phyloP scores from a whole-genome alignment of 1,284 basidiomycete species.

The Marasmius oreades region DNA sequence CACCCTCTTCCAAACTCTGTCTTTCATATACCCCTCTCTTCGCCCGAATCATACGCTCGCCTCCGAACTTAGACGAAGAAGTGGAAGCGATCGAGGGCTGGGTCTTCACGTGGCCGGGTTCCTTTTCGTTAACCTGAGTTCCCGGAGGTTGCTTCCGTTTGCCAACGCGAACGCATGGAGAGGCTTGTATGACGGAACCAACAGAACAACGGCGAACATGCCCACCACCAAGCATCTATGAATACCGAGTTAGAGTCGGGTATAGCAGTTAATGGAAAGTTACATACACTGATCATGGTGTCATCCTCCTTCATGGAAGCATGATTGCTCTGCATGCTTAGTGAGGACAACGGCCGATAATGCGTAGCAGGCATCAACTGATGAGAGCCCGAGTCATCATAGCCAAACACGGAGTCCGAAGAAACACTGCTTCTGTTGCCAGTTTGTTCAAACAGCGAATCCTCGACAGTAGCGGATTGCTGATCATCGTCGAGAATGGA shows the following conservation, averaged over 20 bases:
- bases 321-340: slow-evolving; percentile 50
- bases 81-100: slow-evolving; percentile 62
- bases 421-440: slow-evolving; percentile 45
- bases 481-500: slow-evolving; percentile 57
- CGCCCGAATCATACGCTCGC: slow-evolving; percentile 63
- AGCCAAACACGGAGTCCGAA: slow-evolving; percentile 67
- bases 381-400: slow-evolving; percentile 33
- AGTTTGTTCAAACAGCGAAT: slow-evolving; percentile 68
- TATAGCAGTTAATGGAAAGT: background rate
- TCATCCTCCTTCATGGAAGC: slow-evolving; percentile 65
- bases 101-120: slow-evolving; percentile 29
- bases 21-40: slow-evolving; percentile 57
- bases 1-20: slow-evolving; percentile 65
- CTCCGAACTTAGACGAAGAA: slow-evolving; percentile 58
- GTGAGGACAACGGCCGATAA: slow-evolving; percentile 61
- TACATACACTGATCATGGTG: slow-evolving; percentile 72
- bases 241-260: slow-evolving; percentile 11
- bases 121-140: slow-evolving; percentile 22
- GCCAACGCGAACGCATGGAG: slow-evolving; percentile 64
- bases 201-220: slow-evolving; percentile 66
- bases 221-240: slow-evolving; percentile 73
- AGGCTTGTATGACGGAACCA: slow-evolving; percentile 62
- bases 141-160: slow-evolving; percentile 50
- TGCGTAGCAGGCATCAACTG: slow-evolving; percentile 38
- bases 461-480: slow-evolving; percentile 36